Evolutionary conservation across 2,329 filamentous ascomycete genomes (phyloP).

Genomic region (Cyphellophora europaea): DNA sequence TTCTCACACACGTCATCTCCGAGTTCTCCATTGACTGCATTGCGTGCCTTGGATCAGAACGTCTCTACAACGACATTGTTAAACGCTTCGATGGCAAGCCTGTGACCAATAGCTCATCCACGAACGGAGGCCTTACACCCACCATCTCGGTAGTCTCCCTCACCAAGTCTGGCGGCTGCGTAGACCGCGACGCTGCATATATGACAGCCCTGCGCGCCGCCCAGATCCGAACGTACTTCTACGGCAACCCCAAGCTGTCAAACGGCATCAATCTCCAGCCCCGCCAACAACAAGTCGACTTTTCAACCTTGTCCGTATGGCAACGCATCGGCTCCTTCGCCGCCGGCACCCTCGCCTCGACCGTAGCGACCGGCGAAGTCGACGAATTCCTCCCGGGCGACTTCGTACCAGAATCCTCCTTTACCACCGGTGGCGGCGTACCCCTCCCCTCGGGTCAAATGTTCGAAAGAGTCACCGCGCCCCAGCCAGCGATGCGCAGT

Average conservation of each 20-base stretch:
- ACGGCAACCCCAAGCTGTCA: slow-evolving; percentile 53
- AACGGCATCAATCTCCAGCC: slow-evolving; percentile 66
- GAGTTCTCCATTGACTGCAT: slow-evolving; percentile 69
- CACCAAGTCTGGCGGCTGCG: slow-evolving; percentile 77
- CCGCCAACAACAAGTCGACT: slow-evolving; percentile 76
- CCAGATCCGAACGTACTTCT: slow-evolving; percentile 87
- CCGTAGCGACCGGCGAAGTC: slow-evolving; percentile 31
- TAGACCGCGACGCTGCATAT: slow-evolving; percentile 63
- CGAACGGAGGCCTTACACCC: slow-evolving; percentile 28
- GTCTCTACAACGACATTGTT: slow-evolving; percentile 64
- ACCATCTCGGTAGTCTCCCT: slow-evolving; percentile 67
- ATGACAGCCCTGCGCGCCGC: slow-evolving; percentile 66
- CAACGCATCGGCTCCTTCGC: slow-evolving; percentile 38
- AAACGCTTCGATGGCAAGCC: slow-evolving; percentile 53
- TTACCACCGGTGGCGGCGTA: slow-evolving; percentile 6
- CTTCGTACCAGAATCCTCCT: slow-evolving; percentile 19
- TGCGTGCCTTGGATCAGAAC: slow-evolving; percentile 70
- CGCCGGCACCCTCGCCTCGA: neutral
- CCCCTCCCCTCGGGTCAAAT: slow-evolving; percentile 16
- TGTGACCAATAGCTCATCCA: slow-evolving; percentile 39
- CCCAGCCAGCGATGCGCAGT: slow-evolving; percentile 54
- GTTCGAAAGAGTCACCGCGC: slow-evolving; percentile 21
- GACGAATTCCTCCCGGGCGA: slow-evolving; percentile 24
- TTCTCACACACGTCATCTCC: slow-evolving; percentile 70
- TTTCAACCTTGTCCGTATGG: slow-evolving; percentile 65